A percentile compares a stretch with the other conserved stretches of the same genome.
These are phyloP conservation scores for Verticillium dahliae DNA, from an alignment of 2,329 filamentous ascomycete species.

Conservation along the genomic window DNA sequence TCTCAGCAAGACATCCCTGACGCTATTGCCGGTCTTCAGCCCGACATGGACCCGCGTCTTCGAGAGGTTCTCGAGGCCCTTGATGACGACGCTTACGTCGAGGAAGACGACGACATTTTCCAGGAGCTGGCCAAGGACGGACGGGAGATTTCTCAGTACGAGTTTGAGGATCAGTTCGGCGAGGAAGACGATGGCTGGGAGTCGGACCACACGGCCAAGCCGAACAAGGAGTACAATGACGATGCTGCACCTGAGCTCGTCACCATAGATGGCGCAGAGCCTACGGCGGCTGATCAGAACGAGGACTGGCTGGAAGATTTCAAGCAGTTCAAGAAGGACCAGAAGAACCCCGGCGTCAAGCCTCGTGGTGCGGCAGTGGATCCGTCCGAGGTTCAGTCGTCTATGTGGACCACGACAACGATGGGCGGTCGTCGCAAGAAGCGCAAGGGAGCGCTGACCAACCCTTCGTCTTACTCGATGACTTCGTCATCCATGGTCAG, in stretches of 20 bases:
- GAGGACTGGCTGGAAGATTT: slow-evolving; percentile 90
- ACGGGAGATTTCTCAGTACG: slow-evolving; percentile 67
- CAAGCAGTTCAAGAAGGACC: slow-evolving; percentile 86
- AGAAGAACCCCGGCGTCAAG: slow-evolving; percentile 36
- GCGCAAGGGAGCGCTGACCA: slow-evolving; percentile 88
- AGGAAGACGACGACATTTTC: slow-evolving; percentile 81
- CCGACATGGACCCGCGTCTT: slow-evolving; percentile 92
- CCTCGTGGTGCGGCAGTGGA: slow-evolving; percentile 25
- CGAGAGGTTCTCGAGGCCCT: slow-evolving; percentile 88
- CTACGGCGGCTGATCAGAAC: slow-evolving; percentile 55
- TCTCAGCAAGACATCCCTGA: slow-evolving; percentile 91
- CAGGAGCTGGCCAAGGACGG: slow-evolving; percentile 62
- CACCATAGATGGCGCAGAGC: slow-evolving; percentile 30
- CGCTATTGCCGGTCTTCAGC: slow-evolving; percentile 86
- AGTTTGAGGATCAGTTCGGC: slow-evolving; percentile 64
- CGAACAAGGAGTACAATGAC: slow-evolving; percentile 49
- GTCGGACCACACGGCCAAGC: slow-evolving; percentile 84
- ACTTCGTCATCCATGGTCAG: slow-evolving; percentile 79
- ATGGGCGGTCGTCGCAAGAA: slow-evolving; percentile 84
- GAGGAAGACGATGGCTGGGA: slow-evolving; percentile 84
- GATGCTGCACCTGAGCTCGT: slow-evolving; percentile 43
- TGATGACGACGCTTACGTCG: slow-evolving; percentile 93
- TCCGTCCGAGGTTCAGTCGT: slow-evolving; percentile 61
- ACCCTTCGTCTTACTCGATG: slow-evolving; percentile 85
- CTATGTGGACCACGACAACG: slow-evolving; percentile 68